Percentiles rank a stretch among this genome's conserved stretches.
Evolutionary conservation across 2,329 filamentous ascomycete species (phyloP).

Genomic region (Fusarium duplospermum): DNA sequence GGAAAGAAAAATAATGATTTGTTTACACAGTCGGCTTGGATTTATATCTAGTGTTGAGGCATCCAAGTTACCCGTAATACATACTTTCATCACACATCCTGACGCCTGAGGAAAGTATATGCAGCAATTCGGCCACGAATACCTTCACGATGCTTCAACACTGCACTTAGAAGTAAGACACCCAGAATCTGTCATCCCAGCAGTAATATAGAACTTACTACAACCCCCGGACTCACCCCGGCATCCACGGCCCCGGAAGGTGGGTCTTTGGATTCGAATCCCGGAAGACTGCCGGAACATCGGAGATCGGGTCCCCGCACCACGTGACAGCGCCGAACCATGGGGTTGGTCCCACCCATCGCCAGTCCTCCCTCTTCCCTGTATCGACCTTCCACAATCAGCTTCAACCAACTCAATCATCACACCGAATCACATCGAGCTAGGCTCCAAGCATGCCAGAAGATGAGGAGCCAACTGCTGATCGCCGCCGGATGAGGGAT

Average conservation of each 20-base stretch:
- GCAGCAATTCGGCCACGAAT: not conserved
- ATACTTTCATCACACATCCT: not conserved
- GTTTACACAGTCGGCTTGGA: not conserved
- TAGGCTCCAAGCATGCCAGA: slow-evolving; percentile 13
- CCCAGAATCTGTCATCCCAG: not conserved
- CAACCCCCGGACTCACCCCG: not conserved
- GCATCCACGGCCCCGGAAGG: slow-evolving; percentile 6
- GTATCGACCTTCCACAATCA: not conserved
- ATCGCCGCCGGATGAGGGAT: not conserved
- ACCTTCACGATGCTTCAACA: not conserved
- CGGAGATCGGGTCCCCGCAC: slow-evolving; percentile 16
- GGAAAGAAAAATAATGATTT: not conserved
- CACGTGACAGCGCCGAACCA: slow-evolving; percentile 28
- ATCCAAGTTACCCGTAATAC: not conserved
- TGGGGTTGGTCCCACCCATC: slow-evolving; percentile 15
- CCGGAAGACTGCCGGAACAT: slow-evolving; percentile 3
- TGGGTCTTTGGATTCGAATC: slow-evolving; percentile 3
- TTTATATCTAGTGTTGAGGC: not conserved
- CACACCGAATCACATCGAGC: not conserved
- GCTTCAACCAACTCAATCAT: not conserved
- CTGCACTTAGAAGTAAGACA: accelerated
- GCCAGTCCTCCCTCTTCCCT: not conserved
- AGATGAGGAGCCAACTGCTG: slow-evolving; percentile 6
- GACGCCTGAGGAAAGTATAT: not conserved
- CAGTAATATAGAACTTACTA: not conserved